A percentile compares a stretch with the other conserved stretches of the same genome.
Conservation (phyloP, 257 asterid species). For the Petunia axillaris region DNA sequence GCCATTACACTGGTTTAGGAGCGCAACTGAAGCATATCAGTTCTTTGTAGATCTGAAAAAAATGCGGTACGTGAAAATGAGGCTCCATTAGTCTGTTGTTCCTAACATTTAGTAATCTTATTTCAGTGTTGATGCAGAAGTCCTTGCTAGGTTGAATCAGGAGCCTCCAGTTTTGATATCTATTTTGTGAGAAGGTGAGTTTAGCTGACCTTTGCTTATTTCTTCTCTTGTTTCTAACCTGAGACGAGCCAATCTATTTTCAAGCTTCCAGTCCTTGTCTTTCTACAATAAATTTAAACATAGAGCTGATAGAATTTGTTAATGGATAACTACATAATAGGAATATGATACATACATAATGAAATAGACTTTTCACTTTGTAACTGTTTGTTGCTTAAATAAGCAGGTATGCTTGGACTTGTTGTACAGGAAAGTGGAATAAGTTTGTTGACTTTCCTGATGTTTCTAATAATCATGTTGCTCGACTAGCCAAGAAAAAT, state of each 20-base stretch:
- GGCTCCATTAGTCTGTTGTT: neutral
- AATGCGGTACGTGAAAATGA: neutral
- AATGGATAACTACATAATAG: too few relatives aligned
- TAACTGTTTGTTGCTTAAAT: too few relatives aligned
- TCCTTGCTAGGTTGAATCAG: neutral
- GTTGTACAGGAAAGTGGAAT: too few relatives aligned
- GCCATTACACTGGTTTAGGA: neutral
- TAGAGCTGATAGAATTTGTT: too few relatives aligned
- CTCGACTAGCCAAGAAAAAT: too few relatives aligned
- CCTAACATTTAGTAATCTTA: neutral
- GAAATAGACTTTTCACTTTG: too few relatives aligned
- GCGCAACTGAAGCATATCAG: neutral
- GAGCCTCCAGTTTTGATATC: neutral
- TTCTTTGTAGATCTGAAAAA: slow-evolving; percentile 4
- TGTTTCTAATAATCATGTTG: too few relatives aligned
- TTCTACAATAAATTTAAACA: too few relatives aligned
- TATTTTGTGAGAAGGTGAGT: neutral
- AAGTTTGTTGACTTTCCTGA: too few relatives aligned
- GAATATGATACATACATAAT: too few relatives aligned
- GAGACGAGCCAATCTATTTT: neutral
- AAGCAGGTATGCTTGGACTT: too few relatives aligned
- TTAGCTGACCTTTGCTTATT: neutral
- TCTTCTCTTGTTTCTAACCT: neutral
- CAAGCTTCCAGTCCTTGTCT: too few relatives aligned
- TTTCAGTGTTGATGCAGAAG: neutral